Conservation (phyloP, 768 basidiomycete genomes). For the Filobasidium floriforme region DNA sequence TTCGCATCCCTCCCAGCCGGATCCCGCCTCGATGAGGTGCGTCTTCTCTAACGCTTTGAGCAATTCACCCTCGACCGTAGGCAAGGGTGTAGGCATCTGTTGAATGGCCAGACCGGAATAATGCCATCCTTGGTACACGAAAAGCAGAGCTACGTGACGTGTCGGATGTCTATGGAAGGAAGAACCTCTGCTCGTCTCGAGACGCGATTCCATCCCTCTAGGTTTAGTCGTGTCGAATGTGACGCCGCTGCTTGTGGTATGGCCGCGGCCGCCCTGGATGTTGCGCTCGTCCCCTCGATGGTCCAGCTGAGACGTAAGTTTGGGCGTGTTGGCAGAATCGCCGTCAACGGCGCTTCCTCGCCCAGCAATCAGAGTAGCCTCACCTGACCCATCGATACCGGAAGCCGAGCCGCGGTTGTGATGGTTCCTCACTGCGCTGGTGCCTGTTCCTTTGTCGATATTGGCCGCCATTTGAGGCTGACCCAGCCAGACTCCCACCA, state of each 20-base stretch:
- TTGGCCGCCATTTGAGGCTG: not conserved
- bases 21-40: conserved; percentile 64
- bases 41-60: conserved; percentile 71
- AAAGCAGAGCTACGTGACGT: conserved; percentile 87
- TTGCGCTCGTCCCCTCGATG: too few relatives aligned
- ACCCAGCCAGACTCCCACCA: conserved; percentile 2
- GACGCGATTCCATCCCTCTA: too few relatives aligned
- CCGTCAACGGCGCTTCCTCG: too few relatives aligned
- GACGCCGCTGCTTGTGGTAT: too few relatives aligned
- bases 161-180: conserved; percentile 50
- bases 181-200: not conserved
- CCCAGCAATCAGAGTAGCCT: too few relatives aligned
- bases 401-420: not conserved
- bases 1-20: conserved; percentile 73
- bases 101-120: conserved; percentile 88
- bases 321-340: too few relatives aligned
- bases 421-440: not conserved
- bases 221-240: too few relatives aligned
- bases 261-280: too few relatives aligned
- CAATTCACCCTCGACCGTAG: conserved; percentile 84
- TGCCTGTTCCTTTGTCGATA: too few relatives aligned
- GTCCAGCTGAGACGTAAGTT: too few relatives aligned
- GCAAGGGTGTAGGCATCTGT: conserved; percentile 46
- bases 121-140: conserved; percentile 85
- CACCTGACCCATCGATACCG: too few relatives aligned